Evolutionary conservation across 169 alveolate genomes (phyloP).

Genomic region (Eimeria praecox): DNA sequence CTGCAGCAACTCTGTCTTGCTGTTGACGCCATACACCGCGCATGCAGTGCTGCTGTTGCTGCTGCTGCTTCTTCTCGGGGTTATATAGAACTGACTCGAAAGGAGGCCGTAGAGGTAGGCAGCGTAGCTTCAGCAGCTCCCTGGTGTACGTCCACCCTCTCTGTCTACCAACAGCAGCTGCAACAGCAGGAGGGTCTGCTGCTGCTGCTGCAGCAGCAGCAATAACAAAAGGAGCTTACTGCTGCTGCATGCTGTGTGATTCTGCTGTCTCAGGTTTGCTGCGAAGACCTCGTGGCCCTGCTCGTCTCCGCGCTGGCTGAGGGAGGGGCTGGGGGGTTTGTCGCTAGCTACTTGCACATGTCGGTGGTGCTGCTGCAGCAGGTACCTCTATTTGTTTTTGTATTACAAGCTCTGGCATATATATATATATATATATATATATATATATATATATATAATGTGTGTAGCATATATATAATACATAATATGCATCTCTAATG

Average conservation of each 20-base stretch:
- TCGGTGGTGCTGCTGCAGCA: slow-evolving; percentile 50
- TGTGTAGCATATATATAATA: no score
- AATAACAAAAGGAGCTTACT: neutral
- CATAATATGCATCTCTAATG: no score
- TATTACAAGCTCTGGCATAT: no score
- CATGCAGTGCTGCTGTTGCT: slow-evolving; percentile 50
- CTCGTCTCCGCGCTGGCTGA: slow-evolving; percentile 21
- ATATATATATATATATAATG: no score
- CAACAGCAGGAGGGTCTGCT: no score
- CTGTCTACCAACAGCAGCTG: neutral
- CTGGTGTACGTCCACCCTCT: neutral
- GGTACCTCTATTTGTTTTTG: neutral
- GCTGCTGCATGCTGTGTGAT: slow-evolving; percentile 2
- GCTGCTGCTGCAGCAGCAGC: neutral
- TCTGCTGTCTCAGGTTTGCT: slow-evolving; percentile 6
- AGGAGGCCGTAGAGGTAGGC: slow-evolving; percentile 49
- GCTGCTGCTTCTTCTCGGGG: slow-evolving; percentile 2
- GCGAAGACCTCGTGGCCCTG: slow-evolving; percentile 57
- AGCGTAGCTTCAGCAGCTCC: neutral
- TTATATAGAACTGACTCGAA: neutral
- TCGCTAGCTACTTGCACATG: slow-evolving; percentile 45
- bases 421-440: no score
- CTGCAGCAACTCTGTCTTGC: slow-evolving; percentile 51
- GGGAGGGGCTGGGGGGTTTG: neutral
- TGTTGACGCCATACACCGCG: slow-evolving; percentile 58